Evolutionary conservation across 768 basidiomycete genomes (phyloP).

Genomic region (Suillus sp.): DNA sequence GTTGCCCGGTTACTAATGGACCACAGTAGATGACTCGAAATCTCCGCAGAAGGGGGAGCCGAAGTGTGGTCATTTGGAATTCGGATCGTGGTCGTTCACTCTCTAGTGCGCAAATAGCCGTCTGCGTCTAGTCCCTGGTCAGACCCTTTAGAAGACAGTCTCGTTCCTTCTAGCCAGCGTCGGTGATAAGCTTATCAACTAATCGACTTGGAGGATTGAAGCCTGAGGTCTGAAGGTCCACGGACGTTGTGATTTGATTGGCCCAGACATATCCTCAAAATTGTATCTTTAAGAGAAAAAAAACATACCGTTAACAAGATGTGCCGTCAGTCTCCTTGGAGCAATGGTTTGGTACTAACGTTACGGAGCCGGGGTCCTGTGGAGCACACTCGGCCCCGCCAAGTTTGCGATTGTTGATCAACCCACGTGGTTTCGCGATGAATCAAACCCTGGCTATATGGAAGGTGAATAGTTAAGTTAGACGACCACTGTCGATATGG

Average conservation of each 20-base stretch:
- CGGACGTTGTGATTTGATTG: background rate
- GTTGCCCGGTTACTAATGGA: background rate
- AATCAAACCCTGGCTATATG: background rate
- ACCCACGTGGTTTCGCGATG: background rate
- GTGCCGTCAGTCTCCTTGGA: too few species aligned
- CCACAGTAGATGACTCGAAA: background rate
- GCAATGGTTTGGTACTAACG: background rate
- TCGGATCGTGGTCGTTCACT: too few species aligned
- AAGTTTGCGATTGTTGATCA: slow-evolving; percentile 7
- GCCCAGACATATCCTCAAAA: background rate
- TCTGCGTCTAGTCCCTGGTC: background rate
- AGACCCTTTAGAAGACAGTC: background rate
- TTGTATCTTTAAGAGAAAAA: background rate
- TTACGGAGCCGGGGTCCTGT: background rate
- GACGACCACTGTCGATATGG: background rate
- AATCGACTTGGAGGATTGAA: background rate
- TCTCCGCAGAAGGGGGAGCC: background rate
- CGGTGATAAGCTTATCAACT: background rate
- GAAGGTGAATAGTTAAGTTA: background rate
- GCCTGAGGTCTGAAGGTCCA: background rate
- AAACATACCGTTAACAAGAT: background rate
- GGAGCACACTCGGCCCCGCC: background rate
- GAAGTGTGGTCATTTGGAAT: background rate
- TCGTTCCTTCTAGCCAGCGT: background rate
- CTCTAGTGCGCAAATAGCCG: background rate